Evolutionary conservation across 768 basidiomycete genomes (phyloP), one percentile per base, ranked within the genome.

Genomic region (Mycena leptocephala): DNA sequence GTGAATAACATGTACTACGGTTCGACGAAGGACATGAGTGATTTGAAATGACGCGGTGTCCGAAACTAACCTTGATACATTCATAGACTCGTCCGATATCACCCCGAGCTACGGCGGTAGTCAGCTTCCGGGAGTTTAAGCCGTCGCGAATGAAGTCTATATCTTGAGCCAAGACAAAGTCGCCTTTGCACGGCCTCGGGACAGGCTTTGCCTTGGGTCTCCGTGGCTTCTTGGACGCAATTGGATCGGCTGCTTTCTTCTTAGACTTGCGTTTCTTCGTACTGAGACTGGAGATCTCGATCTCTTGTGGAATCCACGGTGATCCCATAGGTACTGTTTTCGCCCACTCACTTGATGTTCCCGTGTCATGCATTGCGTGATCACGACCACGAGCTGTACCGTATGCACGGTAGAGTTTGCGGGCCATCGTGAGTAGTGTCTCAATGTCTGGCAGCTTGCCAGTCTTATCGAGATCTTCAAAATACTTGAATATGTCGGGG

Each of bases 61-160:
- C n/a, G 20, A n/a, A 43, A 43, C 39, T 62, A 1, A 83, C 81
- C 81, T 86, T 86, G 33, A 87, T 59, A 8, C 75, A 61, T 59
- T 85, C 84, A 64, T 81, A 86, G 1, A 84, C 70, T 13, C 83
- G 79, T 1, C 85, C 85, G 32, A 79, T 74, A 78, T 86, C 85
- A 1, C 86, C 86, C 48, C 82, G 79, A 4, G 85, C 81, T 0
- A 78, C 78, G 1, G 83, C 81, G 30, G 72, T 79, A 0, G 80
- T 68, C 24, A 81, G 43, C 58, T 87, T 85, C n/a, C 81, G 78
- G 6, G 83, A 81, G 14, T 79, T 65, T 20, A 81, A 32, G 4
- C 69, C 69, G 46, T 84, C 82, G 7, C 76, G 79, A 18, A 84
- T 79, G 59, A 84, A 81, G 2, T 69, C 33, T 9, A 83, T 83